These are phyloP conservation scores for Buddleja alternifolia DNA, from an alignment of 257 asterid genomes.

Conservation along the genomic window DNA sequence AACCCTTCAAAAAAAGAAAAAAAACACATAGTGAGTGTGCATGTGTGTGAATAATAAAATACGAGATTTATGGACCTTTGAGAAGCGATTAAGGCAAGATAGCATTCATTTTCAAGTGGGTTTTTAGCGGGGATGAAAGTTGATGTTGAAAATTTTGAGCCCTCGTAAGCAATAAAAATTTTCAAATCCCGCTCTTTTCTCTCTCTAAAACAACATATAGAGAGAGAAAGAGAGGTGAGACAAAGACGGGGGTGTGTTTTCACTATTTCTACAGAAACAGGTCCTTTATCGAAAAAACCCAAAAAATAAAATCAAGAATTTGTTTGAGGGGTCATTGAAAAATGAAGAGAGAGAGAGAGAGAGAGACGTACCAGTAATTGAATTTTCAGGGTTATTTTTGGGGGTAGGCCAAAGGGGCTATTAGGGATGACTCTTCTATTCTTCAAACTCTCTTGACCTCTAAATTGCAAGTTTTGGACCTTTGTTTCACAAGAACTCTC, in stretches of 20 bases:
- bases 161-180: slow-evolving; percentile 29
- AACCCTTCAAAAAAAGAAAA: slow-evolving; percentile 13
- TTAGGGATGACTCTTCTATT: slow-evolving; percentile 40
- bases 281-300: slow-evolving; percentile 30
- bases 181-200: slow-evolving; percentile 55
- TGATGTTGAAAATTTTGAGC: slow-evolving; percentile 22
- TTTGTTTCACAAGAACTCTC: slow-evolving; percentile 23
- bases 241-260: slow-evolving; percentile 34
- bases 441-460: slow-evolving; percentile 35
- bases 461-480: slow-evolving; percentile 25
- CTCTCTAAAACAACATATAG: slow-evolving; percentile 31
- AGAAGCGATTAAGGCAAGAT: not conserved
- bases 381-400: slow-evolving; percentile 15
- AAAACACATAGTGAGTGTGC: slow-evolving; percentile 27
- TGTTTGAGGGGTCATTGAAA: slow-evolving; percentile 28
- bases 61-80: slow-evolving; percentile 22
- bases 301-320: slow-evolving; percentile 22
- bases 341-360: slow-evolving; percentile 28
- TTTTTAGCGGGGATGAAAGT: slow-evolving; percentile 43
- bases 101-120: slow-evolving; percentile 26
- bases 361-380: slow-evolving; percentile 52
- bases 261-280: slow-evolving; percentile 48
- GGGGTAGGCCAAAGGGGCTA: slow-evolving; percentile 29
- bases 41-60: slow-evolving; percentile 26
- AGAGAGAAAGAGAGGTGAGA: not conserved